Evolutionary conservation across 2,329 filamentous ascomycete species (phyloP).

Genomic region (Aspergillus hortae): DNA sequence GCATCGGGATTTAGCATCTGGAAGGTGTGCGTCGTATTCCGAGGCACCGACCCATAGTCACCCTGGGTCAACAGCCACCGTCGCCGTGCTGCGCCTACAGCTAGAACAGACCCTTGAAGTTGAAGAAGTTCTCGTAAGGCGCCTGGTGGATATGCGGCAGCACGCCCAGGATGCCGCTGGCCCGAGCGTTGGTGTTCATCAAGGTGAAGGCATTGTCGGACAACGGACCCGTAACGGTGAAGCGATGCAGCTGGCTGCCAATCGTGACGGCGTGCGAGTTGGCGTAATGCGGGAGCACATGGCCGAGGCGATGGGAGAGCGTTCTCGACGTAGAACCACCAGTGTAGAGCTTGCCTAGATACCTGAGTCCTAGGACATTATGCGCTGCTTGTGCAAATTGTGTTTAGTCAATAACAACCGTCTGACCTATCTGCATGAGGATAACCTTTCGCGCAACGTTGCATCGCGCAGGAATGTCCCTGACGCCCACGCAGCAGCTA

Average conservation of each 20-base stretch:
- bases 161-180: constrained; percentile 37
- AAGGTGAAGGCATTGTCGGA: constrained; percentile 45
- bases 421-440: too few species aligned
- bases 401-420: too few species aligned
- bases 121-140: constrained; percentile 50
- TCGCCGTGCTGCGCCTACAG: constrained; percentile 42
- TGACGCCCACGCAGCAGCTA: background rate
- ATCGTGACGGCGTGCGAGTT: constrained; percentile 32
- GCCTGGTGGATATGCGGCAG: constrained; percentile 42
- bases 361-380: background rate
- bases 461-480: background rate
- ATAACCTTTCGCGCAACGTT: too few species aligned
- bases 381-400: too few species aligned
- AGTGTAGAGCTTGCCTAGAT: background rate
- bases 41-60: constrained; percentile 46
- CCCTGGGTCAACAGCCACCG: constrained; percentile 38
- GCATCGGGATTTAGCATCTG: constrained; percentile 48
- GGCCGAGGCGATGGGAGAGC: constrained; percentile 33
- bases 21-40: constrained; percentile 48
- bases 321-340: constrained; percentile 20
- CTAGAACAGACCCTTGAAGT: constrained; percentile 43
- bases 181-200: constrained; percentile 43
- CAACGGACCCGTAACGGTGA: constrained; percentile 44
- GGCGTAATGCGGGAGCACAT: constrained; percentile 31
- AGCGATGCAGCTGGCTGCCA: constrained; percentile 39